Base-by-base conservation (phyloP, 2,329 filamentous ascomycete genomes). In the Calonectria henricotiae region DNA sequence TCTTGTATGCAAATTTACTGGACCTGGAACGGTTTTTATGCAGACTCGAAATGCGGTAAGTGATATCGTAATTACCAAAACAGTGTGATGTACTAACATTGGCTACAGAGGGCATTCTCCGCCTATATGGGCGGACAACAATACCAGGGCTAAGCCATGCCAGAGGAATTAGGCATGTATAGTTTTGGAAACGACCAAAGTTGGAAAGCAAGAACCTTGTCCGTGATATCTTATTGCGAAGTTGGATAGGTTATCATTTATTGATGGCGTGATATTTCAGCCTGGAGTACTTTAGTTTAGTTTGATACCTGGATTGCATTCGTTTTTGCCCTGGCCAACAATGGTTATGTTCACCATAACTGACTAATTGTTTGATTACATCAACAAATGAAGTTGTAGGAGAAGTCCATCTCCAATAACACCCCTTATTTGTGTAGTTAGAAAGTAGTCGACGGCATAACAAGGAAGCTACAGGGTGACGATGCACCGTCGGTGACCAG, bases 1-100 rank as follows among this genome's bases (percentile, higher is more conserved):
- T 0, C 85, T 98, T 41, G 95, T 98, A 4, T 99, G 96, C 86
- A 97, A 95, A 80, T 98, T 98, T 75, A 94, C 92, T 0, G 95
- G 93, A 0, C 96, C 96, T 0, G 96, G 96, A 0, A 97, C 94
- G 0, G 89, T 99, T 0, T 98, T 95, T 79, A 87, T 98, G 77
- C 96, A 99, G 83, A 98, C 96, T 1, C 89, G 96, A 72, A 98
- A 98, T 79, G 88, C 94, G 62, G 89, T 90, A 83, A 80, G 89
- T 85, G 41, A 11, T 37, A 3, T 12, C 5, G 27, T 23, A 62
- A 17, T 25, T 15, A 25, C 41, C 11, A 32, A 5, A 25, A n/a
- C 32, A 47, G 6, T 73, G 23, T 67, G 15, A 2, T 44, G 15
- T 41, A 37, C 46, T 68, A 54, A 72, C 74, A 20, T 76, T 35